phyloP scores from a whole-genome alignment of 2,329 filamentous ascomycete genomes.

The Delphinella strobiligena region DNA sequence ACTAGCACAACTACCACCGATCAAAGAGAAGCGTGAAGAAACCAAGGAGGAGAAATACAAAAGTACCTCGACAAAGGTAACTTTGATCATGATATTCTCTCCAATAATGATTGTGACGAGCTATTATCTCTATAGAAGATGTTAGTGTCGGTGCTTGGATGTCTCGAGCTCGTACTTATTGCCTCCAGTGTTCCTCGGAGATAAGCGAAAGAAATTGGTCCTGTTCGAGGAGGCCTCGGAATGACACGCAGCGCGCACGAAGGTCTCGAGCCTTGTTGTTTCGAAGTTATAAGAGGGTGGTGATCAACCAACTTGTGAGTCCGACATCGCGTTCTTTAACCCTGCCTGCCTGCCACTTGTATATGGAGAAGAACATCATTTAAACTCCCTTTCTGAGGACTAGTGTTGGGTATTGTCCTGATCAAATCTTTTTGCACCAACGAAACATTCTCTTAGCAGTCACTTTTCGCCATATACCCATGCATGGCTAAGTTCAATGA shows the following conservation, averaged over 20 bases:
- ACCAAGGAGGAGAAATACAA: slow-evolving; percentile 3
- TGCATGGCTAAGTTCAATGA: too few species aligned
- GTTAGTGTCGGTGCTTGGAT: not conserved
- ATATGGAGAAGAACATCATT: too few species aligned
- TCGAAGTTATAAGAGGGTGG: too few species aligned
- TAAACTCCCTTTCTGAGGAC: too few species aligned
- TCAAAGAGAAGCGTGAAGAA: not conserved
- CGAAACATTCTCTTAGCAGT: too few species aligned
- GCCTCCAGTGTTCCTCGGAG: slow-evolving; percentile 3
- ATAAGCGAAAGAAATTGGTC: slow-evolving; percentile 3
- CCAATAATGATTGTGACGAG: not conserved
- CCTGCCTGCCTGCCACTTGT: too few species aligned
- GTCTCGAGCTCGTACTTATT: not conserved
- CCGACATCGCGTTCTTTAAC: too few species aligned
- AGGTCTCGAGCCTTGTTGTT: too few species aligned
- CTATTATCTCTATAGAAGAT: slow-evolving; percentile 3
- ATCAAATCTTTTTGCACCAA: too few species aligned
- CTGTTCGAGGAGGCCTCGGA: not conserved
- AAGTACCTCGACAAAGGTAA: not conserved
- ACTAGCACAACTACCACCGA: not conserved
- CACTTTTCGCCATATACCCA: too few species aligned
- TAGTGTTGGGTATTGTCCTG: too few species aligned
- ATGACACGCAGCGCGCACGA: not conserved
- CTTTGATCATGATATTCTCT: not conserved
- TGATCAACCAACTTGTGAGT: too few species aligned